Evolutionary conservation across 768 basidiomycete species (phyloP).

Genomic region (Lanmaoa pseudosensibilis): DNA sequence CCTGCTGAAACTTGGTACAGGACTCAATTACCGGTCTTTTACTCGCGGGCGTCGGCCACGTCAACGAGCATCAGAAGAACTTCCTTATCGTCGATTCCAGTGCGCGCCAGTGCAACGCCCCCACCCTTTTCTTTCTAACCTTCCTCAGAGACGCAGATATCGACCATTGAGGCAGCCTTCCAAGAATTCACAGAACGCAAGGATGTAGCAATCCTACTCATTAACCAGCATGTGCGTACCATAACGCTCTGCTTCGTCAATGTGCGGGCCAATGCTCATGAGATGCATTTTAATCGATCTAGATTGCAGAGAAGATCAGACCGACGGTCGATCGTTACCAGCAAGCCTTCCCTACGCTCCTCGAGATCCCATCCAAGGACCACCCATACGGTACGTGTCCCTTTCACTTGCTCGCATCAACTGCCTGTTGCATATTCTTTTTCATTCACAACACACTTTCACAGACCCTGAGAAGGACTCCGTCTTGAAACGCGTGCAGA

Average conservation of each 20-base stretch:
- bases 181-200: slow-evolving; percentile 92
- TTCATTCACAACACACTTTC: slow-evolving; percentile 21
- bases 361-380: slow-evolving; percentile 98
- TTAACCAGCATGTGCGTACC: slow-evolving; percentile 91
- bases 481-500: slow-evolving; percentile 94
- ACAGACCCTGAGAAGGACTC: slow-evolving; percentile 95
- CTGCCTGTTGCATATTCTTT: slow-evolving; percentile 2
- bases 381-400: slow-evolving; percentile 85
- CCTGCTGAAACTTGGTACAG: slow-evolving; percentile 42
- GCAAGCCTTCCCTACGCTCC: slow-evolving; percentile 92
- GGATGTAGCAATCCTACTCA: slow-evolving; percentile 94
- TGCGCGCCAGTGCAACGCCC: slow-evolving; percentile 40
- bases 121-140: slow-evolving; percentile 10
- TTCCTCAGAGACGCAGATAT: slow-evolving; percentile 79
- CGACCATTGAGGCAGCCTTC: slow-evolving; percentile 88
- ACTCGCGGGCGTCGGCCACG: slow-evolving; percentile 91
- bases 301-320: slow-evolving; percentile 97
- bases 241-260: neutral
- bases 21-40: slow-evolving; percentile 97
- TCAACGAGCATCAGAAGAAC: slow-evolving; percentile 90
- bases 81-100: slow-evolving; percentile 94
- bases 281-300: slow-evolving; percentile 16
- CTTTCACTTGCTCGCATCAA: neutral
- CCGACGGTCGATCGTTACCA: slow-evolving; percentile 94
- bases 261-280: slow-evolving; percentile 3